These are phyloP conservation scores for Hansfordia pulvinata DNA, from an alignment of 2,329 filamentous ascomycete genomes.

Conservation along the genomic window DNA sequence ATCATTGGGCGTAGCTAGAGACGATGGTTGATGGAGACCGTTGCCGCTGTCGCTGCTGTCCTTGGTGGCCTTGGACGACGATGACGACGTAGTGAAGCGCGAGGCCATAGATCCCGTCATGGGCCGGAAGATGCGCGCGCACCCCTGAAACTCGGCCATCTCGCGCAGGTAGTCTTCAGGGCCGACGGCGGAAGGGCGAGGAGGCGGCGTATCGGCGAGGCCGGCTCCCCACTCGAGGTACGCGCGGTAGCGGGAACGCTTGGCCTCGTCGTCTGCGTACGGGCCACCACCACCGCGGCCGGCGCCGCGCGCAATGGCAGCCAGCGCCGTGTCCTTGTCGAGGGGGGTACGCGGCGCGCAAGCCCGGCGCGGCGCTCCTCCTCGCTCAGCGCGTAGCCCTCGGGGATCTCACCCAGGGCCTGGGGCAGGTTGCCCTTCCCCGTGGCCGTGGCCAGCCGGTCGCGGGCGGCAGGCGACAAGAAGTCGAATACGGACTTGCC, in stretches of 20 bases:
- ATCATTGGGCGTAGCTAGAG: conserved; percentile 42
- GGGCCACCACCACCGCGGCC: conserved; percentile 56
- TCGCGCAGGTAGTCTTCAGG: conserved; percentile 71
- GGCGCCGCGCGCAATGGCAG: conserved; percentile 51
- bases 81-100: conserved; percentile 67
- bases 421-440: conserved; percentile 67
- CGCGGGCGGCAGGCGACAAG: conserved; percentile 63
- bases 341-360: conserved; percentile 46
- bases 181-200: conserved; percentile 25
- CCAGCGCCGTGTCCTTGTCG: conserved; percentile 52
- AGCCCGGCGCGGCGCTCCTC: conserved; percentile 46
- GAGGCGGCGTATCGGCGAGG: conserved; percentile 40
- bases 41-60: conserved; percentile 16
- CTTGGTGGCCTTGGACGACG: conserved; percentile 19
- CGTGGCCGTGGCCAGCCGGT: conserved; percentile 61
- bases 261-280: conserved; percentile 70
- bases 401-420: conserved; percentile 61
- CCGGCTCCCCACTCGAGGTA: conserved; percentile 72
- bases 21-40: too few species aligned
- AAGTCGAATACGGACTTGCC: conserved; percentile 96
- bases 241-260: conserved; percentile 64
- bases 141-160: conserved; percentile 57
- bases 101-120: conserved; percentile 88
- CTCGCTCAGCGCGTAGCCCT: conserved; percentile 48
- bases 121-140: conserved; percentile 68